Evolutionary conservation across 805 yeast species (phyloP).

Genomic region (Yamadazyma kitorensis): DNA sequence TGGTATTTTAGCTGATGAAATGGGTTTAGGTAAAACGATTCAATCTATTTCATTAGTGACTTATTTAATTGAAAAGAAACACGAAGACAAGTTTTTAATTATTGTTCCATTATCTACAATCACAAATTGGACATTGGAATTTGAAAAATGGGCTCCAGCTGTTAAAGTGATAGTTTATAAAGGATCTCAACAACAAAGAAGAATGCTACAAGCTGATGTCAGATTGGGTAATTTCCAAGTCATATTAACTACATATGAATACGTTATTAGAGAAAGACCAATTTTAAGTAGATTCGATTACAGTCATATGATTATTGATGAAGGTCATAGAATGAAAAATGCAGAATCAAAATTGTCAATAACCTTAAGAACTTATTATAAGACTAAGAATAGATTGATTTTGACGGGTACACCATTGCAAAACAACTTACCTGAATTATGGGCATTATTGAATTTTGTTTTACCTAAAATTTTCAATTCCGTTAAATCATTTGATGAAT

Average conservation of each 20-base stretch:
- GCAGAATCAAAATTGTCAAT: slow-evolving; percentile 69
- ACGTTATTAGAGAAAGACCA: slow-evolving; percentile 74
- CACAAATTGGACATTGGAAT: slow-evolving; percentile 83
- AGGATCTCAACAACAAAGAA: slow-evolving; percentile 74
- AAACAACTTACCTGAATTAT: slow-evolving; percentile 78
- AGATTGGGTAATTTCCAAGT: slow-evolving; percentile 72
- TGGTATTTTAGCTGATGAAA: slow-evolving; percentile 66
- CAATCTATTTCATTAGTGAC: slow-evolving; percentile 78
- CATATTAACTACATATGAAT: slow-evolving; percentile 76
- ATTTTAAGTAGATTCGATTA: slow-evolving; percentile 65
- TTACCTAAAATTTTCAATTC: slow-evolving; percentile 83
- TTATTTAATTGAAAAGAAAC: slow-evolving; percentile 65
- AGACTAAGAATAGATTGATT: slow-evolving; percentile 73
- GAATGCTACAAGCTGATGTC: slow-evolving; percentile 59
- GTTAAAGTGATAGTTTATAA: slow-evolving; percentile 70
- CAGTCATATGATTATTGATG: slow-evolving; percentile 88
- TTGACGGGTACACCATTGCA: slow-evolving; percentile 88
- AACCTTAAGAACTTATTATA: slow-evolving; percentile 69
- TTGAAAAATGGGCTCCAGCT: slow-evolving; percentile 87
- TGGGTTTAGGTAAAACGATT: slow-evolving; percentile 67
- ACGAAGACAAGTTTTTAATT: slow-evolving; percentile 69
- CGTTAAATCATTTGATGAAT: slow-evolving; percentile 81
- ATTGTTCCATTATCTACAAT: slow-evolving; percentile 82
- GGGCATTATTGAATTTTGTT: slow-evolving; percentile 82
- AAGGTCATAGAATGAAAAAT: slow-evolving; percentile 88